A percentile compares a stretch with the other conserved stretches of the same genome.
These are phyloP conservation scores for Leccinum longicurvipes DNA, from an alignment of 768 basidiomycete species.

Conservation along the genomic window DNA sequence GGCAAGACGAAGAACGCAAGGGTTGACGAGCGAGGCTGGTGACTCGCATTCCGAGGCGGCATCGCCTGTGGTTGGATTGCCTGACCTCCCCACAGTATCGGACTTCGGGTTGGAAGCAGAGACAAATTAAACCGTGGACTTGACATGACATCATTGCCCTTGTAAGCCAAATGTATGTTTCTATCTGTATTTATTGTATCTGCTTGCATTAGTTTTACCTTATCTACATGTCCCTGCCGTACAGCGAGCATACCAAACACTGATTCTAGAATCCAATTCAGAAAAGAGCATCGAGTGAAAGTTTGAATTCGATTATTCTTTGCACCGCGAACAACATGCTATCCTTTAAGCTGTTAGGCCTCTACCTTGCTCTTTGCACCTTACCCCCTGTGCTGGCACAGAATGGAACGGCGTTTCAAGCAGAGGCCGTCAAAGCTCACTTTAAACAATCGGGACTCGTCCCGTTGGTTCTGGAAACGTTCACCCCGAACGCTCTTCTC, in stretches of 20 bases:
- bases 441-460: slow-evolving; percentile 59
- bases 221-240: slow-evolving; percentile 10
- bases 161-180: slow-evolving; percentile 22
- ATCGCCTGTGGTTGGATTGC: slow-evolving; percentile 24
- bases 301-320: not conserved
- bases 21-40: slow-evolving; percentile 35
- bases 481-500: slow-evolving; percentile 60
- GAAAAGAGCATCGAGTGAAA: not conserved
- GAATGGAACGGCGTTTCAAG: slow-evolving; percentile 39
- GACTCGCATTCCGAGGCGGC: slow-evolving; percentile 27
- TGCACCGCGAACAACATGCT: slow-evolving; percentile 13
- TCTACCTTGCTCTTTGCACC: slow-evolving; percentile 36
- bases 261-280: slow-evolving; percentile 16
- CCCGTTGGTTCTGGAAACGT: slow-evolving; percentile 57
- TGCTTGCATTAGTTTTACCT: slow-evolving; percentile 27
- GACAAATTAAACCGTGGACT: slow-evolving; percentile 22
- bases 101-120: slow-evolving; percentile 29
- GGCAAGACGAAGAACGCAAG: slow-evolving; percentile 28
- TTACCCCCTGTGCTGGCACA: slow-evolving; percentile 45
- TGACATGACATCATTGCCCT: slow-evolving; percentile 25
- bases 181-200: slow-evolving; percentile 34
- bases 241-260: slow-evolving; percentile 20
- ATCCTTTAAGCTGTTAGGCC: slow-evolving; percentile 4
- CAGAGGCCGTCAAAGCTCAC: slow-evolving; percentile 66
- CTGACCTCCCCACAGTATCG: slow-evolving; percentile 26